These are phyloP conservation scores for Cenchrus purpureus DNA, from an alignment of 176 grass and related monocot species.

Conservation along the genomic window DNA sequence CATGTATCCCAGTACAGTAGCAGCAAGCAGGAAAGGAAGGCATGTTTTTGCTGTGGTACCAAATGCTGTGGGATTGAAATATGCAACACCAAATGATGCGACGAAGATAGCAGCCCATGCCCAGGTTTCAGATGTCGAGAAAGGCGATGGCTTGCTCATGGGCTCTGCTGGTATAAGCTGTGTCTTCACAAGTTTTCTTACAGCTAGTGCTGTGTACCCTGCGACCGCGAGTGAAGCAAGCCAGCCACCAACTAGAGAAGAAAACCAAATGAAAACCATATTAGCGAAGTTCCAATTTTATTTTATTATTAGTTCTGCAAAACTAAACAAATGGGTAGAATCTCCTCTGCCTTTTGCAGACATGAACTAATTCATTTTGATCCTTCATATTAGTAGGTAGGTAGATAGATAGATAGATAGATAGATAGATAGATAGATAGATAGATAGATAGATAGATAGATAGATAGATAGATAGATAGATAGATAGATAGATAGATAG, in stretches of 20 bases:
- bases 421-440: background rate
- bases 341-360: background rate
- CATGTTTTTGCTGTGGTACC: conserved; percentile 82
- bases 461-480: background rate
- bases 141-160: conserved; percentile 77
- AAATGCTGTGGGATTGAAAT: conserved; percentile 55
- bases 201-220: conserved; percentile 71
- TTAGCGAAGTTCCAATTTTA: background rate
- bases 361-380: background rate
- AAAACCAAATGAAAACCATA: background rate
- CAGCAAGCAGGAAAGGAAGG: conserved; percentile 81
- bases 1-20: conserved; percentile 90
- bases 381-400: background rate
- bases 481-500: background rate
- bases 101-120: conserved; percentile 63
- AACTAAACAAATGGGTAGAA: background rate
- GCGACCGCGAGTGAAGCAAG: conserved; percentile 72
- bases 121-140: conserved; percentile 57
- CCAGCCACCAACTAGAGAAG: conserved; percentile 71
- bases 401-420: background rate
- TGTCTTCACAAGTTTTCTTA: conserved; percentile 80
- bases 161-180: conserved; percentile 83
- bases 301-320: background rate
- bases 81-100: conserved; percentile 62
- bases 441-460: conserved; percentile 7